Evolutionary conservation across 192 early-diverging fungal genomes (phyloP).

Genomic region (Phycomyces blakesleeanus): DNA sequence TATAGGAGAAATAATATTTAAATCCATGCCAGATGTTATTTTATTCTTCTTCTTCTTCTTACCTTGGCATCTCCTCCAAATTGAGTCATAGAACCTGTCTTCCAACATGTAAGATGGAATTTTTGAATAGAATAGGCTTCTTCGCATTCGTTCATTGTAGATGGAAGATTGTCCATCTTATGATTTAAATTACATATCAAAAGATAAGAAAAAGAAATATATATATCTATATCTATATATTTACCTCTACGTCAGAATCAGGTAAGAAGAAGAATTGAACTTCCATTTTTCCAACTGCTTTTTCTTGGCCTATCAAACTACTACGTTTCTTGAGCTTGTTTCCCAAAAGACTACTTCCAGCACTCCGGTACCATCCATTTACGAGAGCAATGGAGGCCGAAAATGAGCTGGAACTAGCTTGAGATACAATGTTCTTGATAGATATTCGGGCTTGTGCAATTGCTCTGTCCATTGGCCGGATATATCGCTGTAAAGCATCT

Average conservation of each 20-base stretch:
- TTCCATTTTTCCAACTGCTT: slow-evolving; percentile 24
- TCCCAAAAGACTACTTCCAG: background rate
- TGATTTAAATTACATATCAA: too few species aligned
- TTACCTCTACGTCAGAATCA: slow-evolving; percentile 9
- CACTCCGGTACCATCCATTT: slow-evolving; percentile 25
- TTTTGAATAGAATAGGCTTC: slow-evolving; percentile 18
- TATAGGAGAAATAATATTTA: too few species aligned
- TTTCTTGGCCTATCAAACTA: slow-evolving; percentile 7
- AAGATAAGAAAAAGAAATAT: too few species aligned
- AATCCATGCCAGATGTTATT: background rate
- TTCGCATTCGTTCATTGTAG: slow-evolving; percentile 22
- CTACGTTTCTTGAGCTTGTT: slow-evolving; percentile 4
- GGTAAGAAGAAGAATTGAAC: slow-evolving; percentile 25
- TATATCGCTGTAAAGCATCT: slow-evolving; percentile 16
- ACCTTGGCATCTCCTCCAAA: slow-evolving; percentile 31
- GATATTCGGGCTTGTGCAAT: slow-evolving; percentile 22
- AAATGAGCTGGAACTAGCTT: slow-evolving; percentile 19
- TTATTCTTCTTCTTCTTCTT: slow-evolving; percentile 2
- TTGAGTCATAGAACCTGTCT: slow-evolving; percentile 27
- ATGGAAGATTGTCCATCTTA: slow-evolving; percentile 18
- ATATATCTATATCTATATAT: too few species aligned
- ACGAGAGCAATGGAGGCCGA: slow-evolving; percentile 23
- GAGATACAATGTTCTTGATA: slow-evolving; percentile 2
- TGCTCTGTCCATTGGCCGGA: slow-evolving; percentile 19
- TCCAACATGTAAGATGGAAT: slow-evolving; percentile 23